These are phyloP conservation scores for Cubamyces lactineus DNA, from an alignment of 768 basidiomycete genomes.

Conservation along the genomic window DNA sequence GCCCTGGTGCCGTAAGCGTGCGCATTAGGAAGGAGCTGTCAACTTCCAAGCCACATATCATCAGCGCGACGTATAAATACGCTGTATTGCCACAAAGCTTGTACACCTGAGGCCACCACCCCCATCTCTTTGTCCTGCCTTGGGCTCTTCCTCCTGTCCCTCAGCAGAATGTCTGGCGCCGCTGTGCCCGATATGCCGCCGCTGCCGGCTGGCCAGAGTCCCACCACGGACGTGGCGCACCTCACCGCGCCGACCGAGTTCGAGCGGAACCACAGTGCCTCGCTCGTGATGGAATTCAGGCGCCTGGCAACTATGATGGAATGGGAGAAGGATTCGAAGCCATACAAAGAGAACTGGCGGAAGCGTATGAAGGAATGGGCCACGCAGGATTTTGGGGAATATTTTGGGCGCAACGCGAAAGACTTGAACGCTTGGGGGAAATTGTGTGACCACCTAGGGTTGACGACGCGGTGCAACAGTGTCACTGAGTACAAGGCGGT, in stretches of 20 bases:
- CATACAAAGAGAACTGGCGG: not conserved
- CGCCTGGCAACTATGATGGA: slow-evolving; percentile 1
- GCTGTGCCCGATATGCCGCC: not conserved
- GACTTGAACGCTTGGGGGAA: not conserved
- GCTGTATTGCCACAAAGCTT: not conserved
- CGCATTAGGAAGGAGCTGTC: not conserved
- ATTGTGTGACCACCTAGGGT: not conserved
- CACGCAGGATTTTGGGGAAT: slow-evolving; percentile 1
- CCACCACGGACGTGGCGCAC: not conserved
- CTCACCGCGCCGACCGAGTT: not conserved
- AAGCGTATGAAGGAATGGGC: not conserved
- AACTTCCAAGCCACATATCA: slow-evolving; percentile 2
- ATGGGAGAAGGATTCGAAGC: not conserved
- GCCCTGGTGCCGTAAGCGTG: not conserved
- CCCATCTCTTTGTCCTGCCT: not conserved
- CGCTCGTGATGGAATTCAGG: slow-evolving; percentile 13
- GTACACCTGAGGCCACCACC: not conserved
- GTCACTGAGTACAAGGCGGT: not conserved
- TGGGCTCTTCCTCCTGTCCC: too few species aligned
- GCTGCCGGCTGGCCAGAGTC: not conserved
- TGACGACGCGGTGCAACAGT: not conserved
- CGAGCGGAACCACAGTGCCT: slow-evolving; percentile 4
- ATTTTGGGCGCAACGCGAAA: not conserved
- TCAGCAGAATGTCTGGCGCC: not conserved
- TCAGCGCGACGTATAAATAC: not conserved